Evolutionary conservation across 495 filamentous ascomycete species (phyloP), one percentile per base, ranked within the genome.

Genomic region (Hyaloscypha bicolor): DNA sequence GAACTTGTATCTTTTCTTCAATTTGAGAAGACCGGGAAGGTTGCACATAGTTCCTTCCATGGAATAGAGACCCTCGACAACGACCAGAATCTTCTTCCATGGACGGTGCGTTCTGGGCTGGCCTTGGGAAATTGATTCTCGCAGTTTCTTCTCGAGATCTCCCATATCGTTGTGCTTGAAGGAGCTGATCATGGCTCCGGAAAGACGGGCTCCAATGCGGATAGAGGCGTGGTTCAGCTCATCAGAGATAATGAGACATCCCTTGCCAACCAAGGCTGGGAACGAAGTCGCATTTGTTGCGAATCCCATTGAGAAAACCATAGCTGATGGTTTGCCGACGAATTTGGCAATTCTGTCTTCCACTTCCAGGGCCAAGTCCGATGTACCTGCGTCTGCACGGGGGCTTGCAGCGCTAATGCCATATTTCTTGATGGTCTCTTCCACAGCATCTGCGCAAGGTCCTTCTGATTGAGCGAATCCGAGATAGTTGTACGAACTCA

Each of bases 1-100:
- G 81, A 96, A 98, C 83, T 96, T 98, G 86, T 99, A 99, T 73
- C 90, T 93, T 75, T 88, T 90, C 83, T 95, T 97, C 71, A 99
- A 84, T 45, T 81, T 83, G 65, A 99, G 77, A 51, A 99, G 77
- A 65, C 91, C 92, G 16, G 94, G 95, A 33, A 99, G 86, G 73
- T 99, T 94, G 76, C 90, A 93, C 94, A 99, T 97, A 55, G 94
- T 97, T 35, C 95, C 95, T 79, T 99, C 95, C 95, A 99, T 99
- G 2, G 94, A 97, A 81, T 99, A 99, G 0, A 99, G 86, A 66
- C 95, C 95, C 76, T 99, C 95, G 45, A 99, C 93, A 39, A 94
- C 93, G 60, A 99, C 92, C 56, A 99, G 80, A 66, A 99, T 98
- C 85, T 97, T 98, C 84, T 94, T 96, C 95, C 95, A 99, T 12